phyloP scores from a whole-genome alignment of 306 rosid species.

The Abrus precatorius region DNA sequence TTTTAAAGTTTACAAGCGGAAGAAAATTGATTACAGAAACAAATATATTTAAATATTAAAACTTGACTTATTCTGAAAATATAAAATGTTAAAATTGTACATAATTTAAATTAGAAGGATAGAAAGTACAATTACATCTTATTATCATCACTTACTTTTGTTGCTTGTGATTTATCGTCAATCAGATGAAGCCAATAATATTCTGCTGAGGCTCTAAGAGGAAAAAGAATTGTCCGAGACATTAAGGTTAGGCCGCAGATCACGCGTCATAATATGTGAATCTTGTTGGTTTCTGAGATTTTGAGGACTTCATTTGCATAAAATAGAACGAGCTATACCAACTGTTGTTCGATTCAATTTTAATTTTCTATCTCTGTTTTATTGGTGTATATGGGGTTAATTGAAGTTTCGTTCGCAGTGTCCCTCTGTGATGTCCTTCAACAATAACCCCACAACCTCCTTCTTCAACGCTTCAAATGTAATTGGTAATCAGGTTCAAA shows the following conservation, averaged over 20 bases:
- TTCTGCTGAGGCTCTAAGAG: background rate
- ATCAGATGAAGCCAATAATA: constrained; percentile 22
- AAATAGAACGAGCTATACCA: background rate
- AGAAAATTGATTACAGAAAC: too few relatives aligned
- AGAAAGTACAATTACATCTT: too few relatives aligned
- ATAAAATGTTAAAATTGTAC: too few relatives aligned
- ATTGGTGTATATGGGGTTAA: background rate
- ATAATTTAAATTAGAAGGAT: too few relatives aligned
- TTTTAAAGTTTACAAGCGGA: too few relatives aligned
- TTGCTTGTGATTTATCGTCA: background rate
- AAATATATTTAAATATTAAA: too few relatives aligned
- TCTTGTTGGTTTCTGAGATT: background rate
- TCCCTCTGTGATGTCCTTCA: background rate
- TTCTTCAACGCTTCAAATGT: background rate
- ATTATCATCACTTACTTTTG: background rate
- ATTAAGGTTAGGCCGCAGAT: background rate
- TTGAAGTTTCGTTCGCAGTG: background rate
- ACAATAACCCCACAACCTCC: background rate
- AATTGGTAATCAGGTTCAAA: background rate
- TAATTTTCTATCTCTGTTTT: background rate
- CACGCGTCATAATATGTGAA: background rate
- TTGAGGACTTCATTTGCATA: constrained; percentile 1
- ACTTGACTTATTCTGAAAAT: too few relatives aligned
- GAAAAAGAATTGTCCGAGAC: background rate
- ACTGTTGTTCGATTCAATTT: background rate